Conservation (phyloP, 1,284 basidiomycete species). For the Rhizoctonia solani region DNA sequence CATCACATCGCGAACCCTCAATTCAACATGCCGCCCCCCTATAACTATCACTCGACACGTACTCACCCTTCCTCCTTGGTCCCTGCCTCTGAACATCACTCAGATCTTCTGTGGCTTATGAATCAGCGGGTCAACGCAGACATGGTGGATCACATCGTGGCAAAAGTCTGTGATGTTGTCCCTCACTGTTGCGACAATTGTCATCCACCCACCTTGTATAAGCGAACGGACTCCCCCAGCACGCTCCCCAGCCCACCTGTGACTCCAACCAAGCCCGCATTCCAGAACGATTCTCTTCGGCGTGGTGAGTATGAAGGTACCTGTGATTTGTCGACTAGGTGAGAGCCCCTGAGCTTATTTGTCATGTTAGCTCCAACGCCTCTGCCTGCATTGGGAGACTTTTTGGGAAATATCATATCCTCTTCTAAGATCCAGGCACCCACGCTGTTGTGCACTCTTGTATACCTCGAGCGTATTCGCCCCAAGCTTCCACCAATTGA, state of each 20-base stretch:
- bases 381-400: conserved; percentile 80
- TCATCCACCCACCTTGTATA: not conserved
- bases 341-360: not conserved
- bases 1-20: not conserved
- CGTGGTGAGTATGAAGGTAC: not conserved
- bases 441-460: conserved; percentile 88
- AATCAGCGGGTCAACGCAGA: conserved; percentile 74
- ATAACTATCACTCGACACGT: conserved; percentile 17
- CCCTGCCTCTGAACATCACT: conserved; percentile 69
- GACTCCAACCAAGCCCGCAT: conserved; percentile 44
- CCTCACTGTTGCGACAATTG: conserved; percentile 53
- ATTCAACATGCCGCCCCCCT: conserved; percentile 3
- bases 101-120: conserved; percentile 77
- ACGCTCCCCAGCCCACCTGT: conserved; percentile 42
- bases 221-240: not conserved
- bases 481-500: conserved; percentile 74
- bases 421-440: conserved; percentile 90
- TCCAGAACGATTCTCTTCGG: conserved; percentile 34
- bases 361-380: conserved; percentile 22
- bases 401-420: conserved; percentile 84
- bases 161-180: conserved; percentile 67
- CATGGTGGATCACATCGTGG: conserved; percentile 79
- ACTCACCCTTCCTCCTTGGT: conserved; percentile 65
- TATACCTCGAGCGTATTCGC: conserved; percentile 90
- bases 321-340: not conserved